A percentile compares a stretch with the other conserved stretches of the same genome.
Conservation (phyloP, 345 rosid species). For the Murraya koenigii region DNA sequence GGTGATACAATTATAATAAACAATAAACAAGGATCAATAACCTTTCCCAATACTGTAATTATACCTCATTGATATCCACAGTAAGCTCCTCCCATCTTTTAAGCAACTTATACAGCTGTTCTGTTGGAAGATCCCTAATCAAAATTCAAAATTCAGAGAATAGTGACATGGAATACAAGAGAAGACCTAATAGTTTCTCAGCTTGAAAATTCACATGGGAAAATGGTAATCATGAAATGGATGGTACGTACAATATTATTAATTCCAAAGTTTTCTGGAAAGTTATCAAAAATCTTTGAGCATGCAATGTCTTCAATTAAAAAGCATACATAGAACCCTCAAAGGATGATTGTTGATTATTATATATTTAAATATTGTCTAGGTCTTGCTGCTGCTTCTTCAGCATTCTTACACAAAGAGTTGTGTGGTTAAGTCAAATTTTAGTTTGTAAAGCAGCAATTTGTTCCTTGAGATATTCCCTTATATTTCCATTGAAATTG, state of each 20-base stretch:
- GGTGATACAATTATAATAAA: neutral
- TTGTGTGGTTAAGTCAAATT: neutral
- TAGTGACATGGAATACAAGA: neutral
- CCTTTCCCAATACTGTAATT: conserved; percentile 6
- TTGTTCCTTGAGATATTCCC: neutral
- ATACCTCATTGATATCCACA: conserved; percentile 55
- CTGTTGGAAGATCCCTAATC: conserved; percentile 71
- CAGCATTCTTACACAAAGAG: neutral
- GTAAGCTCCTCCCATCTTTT: conserved; percentile 67
- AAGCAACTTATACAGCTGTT: conserved; percentile 47
- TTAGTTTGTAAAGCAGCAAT: neutral
- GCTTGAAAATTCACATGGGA: neutral
- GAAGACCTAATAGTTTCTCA: neutral
- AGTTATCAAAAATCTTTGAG: neutral
- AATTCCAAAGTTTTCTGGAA: neutral
- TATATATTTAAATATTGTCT: neutral
- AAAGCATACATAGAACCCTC: neutral
- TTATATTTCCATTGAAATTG: neutral
- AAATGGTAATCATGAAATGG: neutral
- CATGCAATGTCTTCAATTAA: neutral
- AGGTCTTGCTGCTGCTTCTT: neutral
- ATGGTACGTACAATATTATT: neutral
- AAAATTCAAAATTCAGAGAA: conserved; percentile 27
- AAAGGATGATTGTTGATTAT: neutral
- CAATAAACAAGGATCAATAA: neutral